Conservation (phyloP, 306 rosid species). For the Quercus glauca region DNA sequence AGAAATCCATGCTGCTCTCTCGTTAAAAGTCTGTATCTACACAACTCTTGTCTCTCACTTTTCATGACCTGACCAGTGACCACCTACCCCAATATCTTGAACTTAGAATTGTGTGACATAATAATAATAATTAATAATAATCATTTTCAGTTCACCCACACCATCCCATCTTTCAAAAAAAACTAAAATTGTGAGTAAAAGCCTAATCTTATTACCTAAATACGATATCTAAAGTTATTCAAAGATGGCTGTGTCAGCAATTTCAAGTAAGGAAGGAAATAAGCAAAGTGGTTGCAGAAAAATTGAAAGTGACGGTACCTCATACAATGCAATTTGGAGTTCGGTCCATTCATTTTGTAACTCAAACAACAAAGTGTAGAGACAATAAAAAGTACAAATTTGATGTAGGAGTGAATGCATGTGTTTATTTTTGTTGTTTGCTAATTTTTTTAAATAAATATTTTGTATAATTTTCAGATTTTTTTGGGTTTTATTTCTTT, state of each 20-base stretch:
- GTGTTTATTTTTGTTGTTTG: too few species aligned
- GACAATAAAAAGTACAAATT: too few species aligned
- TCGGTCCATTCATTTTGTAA: too few species aligned
- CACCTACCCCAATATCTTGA: not conserved
- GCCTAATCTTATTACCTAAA: not conserved
- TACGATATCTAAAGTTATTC: not conserved
- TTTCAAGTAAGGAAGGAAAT: not conserved
- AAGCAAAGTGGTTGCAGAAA: too few species aligned
- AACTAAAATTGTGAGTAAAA: not conserved
- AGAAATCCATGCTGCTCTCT: not conserved
- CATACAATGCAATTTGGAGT: too few species aligned
- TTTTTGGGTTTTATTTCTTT: too few species aligned
- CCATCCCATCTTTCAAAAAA: not conserved
- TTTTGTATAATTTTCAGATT: too few species aligned
- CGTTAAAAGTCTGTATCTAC: not conserved
- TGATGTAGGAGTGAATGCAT: too few species aligned
- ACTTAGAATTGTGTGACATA: not conserved
- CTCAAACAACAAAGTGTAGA: too few species aligned
- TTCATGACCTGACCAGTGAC: too few species aligned
- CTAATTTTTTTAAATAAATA: too few species aligned
- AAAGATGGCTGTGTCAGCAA: not conserved
- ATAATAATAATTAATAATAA: not conserved
- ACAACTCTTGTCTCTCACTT: not conserved
- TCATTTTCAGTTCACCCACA: not conserved
- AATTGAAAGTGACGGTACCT: too few species aligned